Evolutionary conservation across 2,329 filamentous ascomycete genomes (phyloP).

Genomic region (Stylonectria norvegica): DNA sequence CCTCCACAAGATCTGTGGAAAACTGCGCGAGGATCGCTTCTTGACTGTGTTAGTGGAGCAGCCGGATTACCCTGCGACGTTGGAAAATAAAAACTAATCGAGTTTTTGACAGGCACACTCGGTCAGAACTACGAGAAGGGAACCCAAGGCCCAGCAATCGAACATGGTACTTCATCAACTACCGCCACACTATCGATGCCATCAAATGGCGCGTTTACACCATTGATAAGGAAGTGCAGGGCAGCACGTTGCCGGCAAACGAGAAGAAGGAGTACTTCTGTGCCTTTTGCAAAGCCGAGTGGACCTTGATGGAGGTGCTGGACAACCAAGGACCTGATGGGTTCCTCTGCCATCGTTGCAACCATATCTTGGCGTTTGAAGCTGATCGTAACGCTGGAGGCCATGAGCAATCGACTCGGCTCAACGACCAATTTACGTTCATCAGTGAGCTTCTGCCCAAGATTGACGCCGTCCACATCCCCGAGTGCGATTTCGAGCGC

Average conservation of each 20-base stretch:
- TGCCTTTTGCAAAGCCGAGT: constrained; percentile 75
- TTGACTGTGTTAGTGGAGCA: constrained; percentile 65
- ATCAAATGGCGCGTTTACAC: constrained; percentile 93
- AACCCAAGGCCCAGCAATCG: constrained; percentile 78
- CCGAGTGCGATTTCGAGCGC: constrained; percentile 69
- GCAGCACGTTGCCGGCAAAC: constrained; percentile 70
- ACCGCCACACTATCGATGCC: constrained; percentile 88
- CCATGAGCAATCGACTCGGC: constrained; percentile 66
- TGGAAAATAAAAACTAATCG: too few relatives aligned
- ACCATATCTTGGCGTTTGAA: constrained; percentile 59
- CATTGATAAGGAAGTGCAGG: constrained; percentile 84
- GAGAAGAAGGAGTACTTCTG: constrained; percentile 95
- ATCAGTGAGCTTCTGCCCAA: constrained; percentile 72
- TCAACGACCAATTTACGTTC: constrained; percentile 78
- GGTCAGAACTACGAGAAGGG: constrained; percentile 74
- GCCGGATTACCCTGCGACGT: too few relatives aligned
- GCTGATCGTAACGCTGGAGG: constrained; percentile 66
- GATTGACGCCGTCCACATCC: constrained; percentile 72
- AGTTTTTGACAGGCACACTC: constrained; percentile 47
- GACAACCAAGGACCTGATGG: constrained; percentile 68
- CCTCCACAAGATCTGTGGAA: constrained; percentile 82
- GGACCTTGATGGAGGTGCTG: constrained; percentile 84
- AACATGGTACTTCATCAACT: constrained; percentile 97
- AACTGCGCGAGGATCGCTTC: constrained; percentile 81
- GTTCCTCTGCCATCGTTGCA: constrained; percentile 82